Evolutionary conservation across 192 early-diverging fungal genomes (phyloP).

Genomic region (Diversispora epigaea): DNA sequence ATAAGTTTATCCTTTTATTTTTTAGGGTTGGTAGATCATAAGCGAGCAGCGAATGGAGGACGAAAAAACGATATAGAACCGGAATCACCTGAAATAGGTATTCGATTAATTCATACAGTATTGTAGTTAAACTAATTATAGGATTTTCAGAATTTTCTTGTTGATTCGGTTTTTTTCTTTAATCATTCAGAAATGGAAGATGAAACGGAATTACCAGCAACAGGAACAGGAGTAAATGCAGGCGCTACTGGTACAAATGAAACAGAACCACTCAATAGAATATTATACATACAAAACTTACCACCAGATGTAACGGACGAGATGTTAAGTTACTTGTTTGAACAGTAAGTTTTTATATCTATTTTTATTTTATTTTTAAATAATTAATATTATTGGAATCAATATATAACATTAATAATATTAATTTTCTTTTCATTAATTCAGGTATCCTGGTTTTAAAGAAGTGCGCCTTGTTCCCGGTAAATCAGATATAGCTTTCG

Average conservation of each 20-base stretch:
- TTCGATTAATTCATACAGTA: background rate
- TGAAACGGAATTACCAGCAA: background rate
- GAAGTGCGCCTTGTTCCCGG: conserved; percentile 67
- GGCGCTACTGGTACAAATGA: conserved; percentile 37
- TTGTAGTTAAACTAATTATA: too few relatives aligned
- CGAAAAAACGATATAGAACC: background rate
- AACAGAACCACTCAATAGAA: conserved; percentile 37
- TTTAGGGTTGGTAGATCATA: background rate
- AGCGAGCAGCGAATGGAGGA: conserved; percentile 5
- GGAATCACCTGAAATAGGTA: conserved; percentile 18
- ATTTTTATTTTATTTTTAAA: too few relatives aligned
- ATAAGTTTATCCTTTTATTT: background rate
- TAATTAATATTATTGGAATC: background rate
- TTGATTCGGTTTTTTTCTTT: too few relatives aligned
- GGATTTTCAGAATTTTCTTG: too few relatives aligned
- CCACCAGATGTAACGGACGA: conserved; percentile 50
- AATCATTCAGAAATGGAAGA: conserved; percentile 5
- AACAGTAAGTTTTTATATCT: conserved; percentile 45
- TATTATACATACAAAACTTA: conserved; percentile 47
- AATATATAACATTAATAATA: background rate
- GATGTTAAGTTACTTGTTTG: conserved; percentile 51
- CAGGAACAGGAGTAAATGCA: too few relatives aligned
- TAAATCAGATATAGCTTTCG: conserved; percentile 64
- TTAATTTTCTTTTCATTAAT: background rate
- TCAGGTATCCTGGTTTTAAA: conserved; percentile 58